Percentiles rank a stretch among this genome's conserved stretches.
Conservation (phyloP, 805 yeast genomes). For the Candida michaelii region DNA sequence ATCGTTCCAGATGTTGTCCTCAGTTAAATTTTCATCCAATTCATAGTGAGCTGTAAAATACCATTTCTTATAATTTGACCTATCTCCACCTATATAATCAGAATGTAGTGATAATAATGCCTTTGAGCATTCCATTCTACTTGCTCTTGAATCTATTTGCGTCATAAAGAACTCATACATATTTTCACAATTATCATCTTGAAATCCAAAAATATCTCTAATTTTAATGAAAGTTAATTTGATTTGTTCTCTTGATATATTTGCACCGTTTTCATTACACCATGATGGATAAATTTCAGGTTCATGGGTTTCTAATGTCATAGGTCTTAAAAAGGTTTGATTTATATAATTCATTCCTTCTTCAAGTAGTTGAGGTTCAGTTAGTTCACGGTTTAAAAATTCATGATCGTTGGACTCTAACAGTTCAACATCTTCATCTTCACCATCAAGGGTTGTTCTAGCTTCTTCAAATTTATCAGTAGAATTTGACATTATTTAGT, state of each 20-base stretch:
- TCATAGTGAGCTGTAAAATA: conserved; percentile 83
- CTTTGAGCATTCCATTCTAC: conserved; percentile 67
- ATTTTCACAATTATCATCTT: conserved; percentile 70
- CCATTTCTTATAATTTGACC: conserved; percentile 89
- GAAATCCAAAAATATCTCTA: conserved; percentile 77
- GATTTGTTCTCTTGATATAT: conserved; percentile 48
- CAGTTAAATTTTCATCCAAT: conserved; percentile 45
- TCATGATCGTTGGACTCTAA: no score
- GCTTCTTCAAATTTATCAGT: conserved; percentile 5
- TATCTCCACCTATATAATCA: conserved; percentile 89
- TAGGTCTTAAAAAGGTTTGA: conserved; percentile 5
- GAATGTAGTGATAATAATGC: conserved; percentile 81
- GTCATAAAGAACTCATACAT: conserved; percentile 80
- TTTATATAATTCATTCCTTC: neutral
- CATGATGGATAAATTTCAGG: conserved; percentile 18
- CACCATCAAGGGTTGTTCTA: neutral
- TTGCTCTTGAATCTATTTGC: conserved; percentile 82
- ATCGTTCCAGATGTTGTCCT: conserved; percentile 19
- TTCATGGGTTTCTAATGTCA: conserved; percentile 2
- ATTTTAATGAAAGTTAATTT: conserved; percentile 57
- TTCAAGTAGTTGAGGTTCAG: neutral
- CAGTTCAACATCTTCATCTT: neutral
- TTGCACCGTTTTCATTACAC: conserved; percentile 27
- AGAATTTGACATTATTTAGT: conserved; percentile 3
- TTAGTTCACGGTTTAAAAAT: neutral